These are phyloP conservation scores for Pichia sp. DNA, from an alignment of 1,139 yeast genomes.

Conservation along the genomic window DNA sequence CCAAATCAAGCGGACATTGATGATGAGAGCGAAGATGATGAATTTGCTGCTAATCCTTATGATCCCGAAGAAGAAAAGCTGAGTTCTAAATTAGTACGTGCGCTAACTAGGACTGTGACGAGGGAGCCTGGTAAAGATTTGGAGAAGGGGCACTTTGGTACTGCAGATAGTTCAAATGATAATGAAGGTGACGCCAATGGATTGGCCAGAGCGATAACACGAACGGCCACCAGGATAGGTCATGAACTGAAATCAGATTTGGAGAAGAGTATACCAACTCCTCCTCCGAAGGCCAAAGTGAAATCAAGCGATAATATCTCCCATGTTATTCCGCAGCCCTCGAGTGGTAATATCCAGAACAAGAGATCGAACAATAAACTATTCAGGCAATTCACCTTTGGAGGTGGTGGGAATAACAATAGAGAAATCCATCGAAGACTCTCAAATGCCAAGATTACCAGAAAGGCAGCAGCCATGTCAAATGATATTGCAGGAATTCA, in stretches of 20 bases:
- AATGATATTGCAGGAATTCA: slow-evolving; percentile 39
- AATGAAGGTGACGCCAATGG: background rate
- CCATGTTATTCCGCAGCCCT: background rate
- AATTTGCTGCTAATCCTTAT: slow-evolving; percentile 15
- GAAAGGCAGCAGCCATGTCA: slow-evolving; percentile 34
- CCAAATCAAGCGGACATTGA: background rate
- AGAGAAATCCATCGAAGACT: slow-evolving; percentile 28
- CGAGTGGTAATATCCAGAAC: background rate
- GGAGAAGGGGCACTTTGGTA: slow-evolving; percentile 27
- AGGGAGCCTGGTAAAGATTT: slow-evolving; percentile 9
- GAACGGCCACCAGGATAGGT: slow-evolving; percentile 3
- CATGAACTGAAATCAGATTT: too few species aligned
- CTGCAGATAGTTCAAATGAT: slow-evolving; percentile 8
- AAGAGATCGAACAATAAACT: slow-evolving; percentile 9
- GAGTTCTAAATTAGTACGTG: slow-evolving; percentile 24
- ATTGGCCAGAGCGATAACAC: slow-evolving; percentile 2
- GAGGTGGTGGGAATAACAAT: slow-evolving; percentile 23
- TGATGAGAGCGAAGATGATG: slow-evolving; percentile 4
- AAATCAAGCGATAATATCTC: background rate
- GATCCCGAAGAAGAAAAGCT: slow-evolving; percentile 22
- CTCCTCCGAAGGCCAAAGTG: background rate
- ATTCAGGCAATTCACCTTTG: slow-evolving; percentile 22
- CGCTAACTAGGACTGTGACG: slow-evolving; percentile 24
- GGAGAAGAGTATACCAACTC: background rate
- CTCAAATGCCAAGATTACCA: slow-evolving; percentile 31